Base-by-base conservation (phyloP, 2,329 filamentous ascomycete genomes). In the Fusarium haematococcum region DNA sequence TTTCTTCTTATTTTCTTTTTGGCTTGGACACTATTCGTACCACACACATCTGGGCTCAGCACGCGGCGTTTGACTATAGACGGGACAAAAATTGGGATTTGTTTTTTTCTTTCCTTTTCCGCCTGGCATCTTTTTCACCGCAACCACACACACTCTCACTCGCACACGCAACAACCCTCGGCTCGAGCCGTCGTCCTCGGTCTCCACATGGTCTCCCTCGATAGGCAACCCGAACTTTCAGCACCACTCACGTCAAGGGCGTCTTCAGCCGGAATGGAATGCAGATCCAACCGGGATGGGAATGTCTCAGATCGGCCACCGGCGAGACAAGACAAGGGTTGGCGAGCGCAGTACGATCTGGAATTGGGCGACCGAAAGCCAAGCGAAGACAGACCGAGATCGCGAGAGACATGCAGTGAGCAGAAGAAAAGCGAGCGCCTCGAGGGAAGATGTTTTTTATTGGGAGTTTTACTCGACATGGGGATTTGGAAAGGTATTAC, bases 51-150 rank as follows among this genome's bases (percentile, higher is more conserved):
- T 60, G 76, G 65, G 63, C 66, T 77, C 71, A 74, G 54, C 72
- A 75, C 76, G 69, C 69, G 81, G 81, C 80, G 81, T 82, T 82
- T 68, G 70, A 79, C 65, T 64, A 81, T 82, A 82, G 79, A 83
- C 75, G 75, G 80, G 68, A 59, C 67, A 73, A 68, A 58, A 65
- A 68, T 58, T 56, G 68, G 77, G 68, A 70, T 45, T 79, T 73
- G 66, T 52, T 54, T 76, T 78, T 71, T 69, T 45, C 52, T 57
- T 62, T 60, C n/a, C 6, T 67, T 71, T 65, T 63, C 43, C 65
- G 59, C 63, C 48, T 41, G 58, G 59, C 56, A 33, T 63, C 66
- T 23, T 54, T 45, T 70, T 54, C 63, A 33, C n/a, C n/a, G 20
- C n/a, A 33, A 56, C 20, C 43, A 48, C 43, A 48, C 43, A 48